A percentile compares a stretch with the other conserved stretches of the same genome.
phyloP scores from a whole-genome alignment of 2,329 filamentous ascomycete species.

The Pseudopyricularia cyperi region DNA sequence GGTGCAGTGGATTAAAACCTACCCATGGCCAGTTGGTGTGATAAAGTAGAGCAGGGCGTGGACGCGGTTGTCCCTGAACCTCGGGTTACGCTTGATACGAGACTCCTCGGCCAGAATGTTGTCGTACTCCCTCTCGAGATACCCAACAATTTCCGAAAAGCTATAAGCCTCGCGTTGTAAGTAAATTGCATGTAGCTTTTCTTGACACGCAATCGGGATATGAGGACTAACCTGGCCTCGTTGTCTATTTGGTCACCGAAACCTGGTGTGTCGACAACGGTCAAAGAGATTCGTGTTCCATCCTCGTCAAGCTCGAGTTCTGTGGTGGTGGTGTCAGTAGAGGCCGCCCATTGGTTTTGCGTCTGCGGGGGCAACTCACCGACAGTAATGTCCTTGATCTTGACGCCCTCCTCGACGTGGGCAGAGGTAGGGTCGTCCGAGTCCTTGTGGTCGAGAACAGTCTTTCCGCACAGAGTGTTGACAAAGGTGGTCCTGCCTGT shows the following conservation, averaged over 20 bases:
- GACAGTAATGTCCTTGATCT: slow-evolving; percentile 97
- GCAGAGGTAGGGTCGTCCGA: slow-evolving; percentile 79
- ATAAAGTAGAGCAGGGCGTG: slow-evolving; percentile 99
- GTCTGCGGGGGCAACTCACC: slow-evolving; percentile 45
- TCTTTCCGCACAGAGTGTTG: slow-evolving; percentile 96
- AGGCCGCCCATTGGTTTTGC: slow-evolving; percentile 1
- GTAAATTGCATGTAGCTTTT: neutral
- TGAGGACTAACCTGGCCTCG: slow-evolving; percentile 67
- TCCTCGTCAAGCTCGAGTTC: slow-evolving; percentile 96
- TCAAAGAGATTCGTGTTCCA: slow-evolving; percentile 93
- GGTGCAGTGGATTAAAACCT: slow-evolving; percentile 18
- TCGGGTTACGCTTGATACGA: slow-evolving; percentile 99
- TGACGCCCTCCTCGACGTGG: slow-evolving; percentile 90
- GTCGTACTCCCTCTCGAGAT: slow-evolving; percentile 98
- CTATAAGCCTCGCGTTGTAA: slow-evolving; percentile 26
- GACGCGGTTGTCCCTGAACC: slow-evolving; percentile 98
- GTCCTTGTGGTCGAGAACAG: slow-evolving; percentile 83
- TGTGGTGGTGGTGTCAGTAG: slow-evolving; percentile 20
- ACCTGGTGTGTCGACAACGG: slow-evolving; percentile 95
- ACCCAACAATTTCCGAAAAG: slow-evolving; percentile 95
- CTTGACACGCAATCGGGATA: no score
- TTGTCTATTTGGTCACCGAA: slow-evolving; percentile 99
- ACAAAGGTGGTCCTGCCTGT: slow-evolving; percentile 95
- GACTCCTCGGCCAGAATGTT: slow-evolving; percentile 98
- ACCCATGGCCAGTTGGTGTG: slow-evolving; percentile 93